phyloP scores from a whole-genome alignment of 192 early-diverging fungal species.

The Coemansia sp. region DNA sequence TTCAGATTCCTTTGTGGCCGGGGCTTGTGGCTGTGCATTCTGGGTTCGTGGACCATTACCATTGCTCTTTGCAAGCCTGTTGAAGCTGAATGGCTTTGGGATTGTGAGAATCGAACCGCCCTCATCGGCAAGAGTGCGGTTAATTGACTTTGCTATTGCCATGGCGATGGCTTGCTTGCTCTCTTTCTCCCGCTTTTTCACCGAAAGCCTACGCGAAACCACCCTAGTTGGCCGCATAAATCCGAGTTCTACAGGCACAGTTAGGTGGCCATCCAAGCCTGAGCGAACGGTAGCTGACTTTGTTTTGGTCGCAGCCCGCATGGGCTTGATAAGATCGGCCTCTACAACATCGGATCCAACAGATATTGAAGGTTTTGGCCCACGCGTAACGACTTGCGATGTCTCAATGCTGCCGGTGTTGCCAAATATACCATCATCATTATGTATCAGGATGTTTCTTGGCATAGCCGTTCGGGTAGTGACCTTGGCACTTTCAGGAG shows the following conservation, averaged over 20 bases:
- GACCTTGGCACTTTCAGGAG: constrained; percentile 2
- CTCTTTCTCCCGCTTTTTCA: constrained; percentile 46
- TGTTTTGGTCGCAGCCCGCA: background rate
- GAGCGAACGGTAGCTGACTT: background rate
- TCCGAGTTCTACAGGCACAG: constrained; percentile 38
- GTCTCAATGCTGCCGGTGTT: background rate
- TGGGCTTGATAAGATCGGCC: background rate
- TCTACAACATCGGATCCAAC: background rate
- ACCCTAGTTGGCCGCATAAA: constrained; percentile 53
- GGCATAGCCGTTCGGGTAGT: background rate
- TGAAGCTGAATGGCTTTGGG: constrained; percentile 48
- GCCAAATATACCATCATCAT: background rate
- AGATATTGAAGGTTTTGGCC: background rate
- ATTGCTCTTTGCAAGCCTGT: background rate
- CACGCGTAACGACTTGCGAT: background rate
- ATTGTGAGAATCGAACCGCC: constrained; percentile 24
- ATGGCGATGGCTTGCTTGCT: constrained; percentile 31
- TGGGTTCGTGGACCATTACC: background rate
- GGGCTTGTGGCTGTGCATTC: background rate
- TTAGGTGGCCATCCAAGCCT: constrained; percentile 16
- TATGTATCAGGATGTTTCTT: background rate
- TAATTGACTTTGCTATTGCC: constrained; percentile 38
- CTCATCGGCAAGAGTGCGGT: constrained; percentile 18
- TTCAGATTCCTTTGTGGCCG: constrained; percentile 6
- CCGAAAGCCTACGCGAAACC: constrained; percentile 26